phyloP scores from a whole-genome alignment of 2,329 filamentous ascomycete species.

The Microthyrium microscopicum region DNA sequence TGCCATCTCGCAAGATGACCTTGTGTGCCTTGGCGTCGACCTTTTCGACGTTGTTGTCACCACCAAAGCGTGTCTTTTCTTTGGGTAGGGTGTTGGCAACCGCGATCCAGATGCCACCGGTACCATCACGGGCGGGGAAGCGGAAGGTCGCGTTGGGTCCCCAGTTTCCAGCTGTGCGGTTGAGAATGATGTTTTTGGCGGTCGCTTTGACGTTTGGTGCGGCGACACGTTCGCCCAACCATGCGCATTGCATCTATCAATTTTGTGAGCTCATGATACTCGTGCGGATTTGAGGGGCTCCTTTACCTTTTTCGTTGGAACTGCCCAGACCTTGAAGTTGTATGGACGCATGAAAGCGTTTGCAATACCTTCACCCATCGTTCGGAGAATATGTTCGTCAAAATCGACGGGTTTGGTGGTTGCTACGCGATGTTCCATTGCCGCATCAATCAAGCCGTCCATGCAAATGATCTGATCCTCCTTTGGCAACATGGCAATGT shows the following conservation, averaged over 20 bases:
- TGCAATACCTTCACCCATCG: conserved; percentile 75
- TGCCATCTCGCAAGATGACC: conserved; percentile 69
- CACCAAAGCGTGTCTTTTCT: conserved; percentile 81
- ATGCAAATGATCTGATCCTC: conserved; percentile 91
- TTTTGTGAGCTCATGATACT: no score
- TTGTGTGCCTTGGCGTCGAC: conserved; percentile 75
- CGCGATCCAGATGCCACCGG: conserved; percentile 97
- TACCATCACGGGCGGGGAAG: conserved; percentile 90
- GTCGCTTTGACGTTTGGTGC: conserved; percentile 89
- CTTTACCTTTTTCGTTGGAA: conserved; percentile 84
- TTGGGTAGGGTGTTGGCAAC: conserved; percentile 85
- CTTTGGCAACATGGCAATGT: conserved; percentile 95
- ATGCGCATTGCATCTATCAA: conserved; percentile 94
- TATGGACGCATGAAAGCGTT: conserved; percentile 98
- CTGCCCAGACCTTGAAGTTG: conserved; percentile 99
- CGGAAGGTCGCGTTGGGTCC: conserved; percentile 96
- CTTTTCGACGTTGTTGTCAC: conserved; percentile 67
- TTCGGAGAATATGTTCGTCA: conserved; percentile 94
- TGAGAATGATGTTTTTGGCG: conserved; percentile 84
- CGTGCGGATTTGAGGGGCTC: no score
- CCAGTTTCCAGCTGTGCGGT: conserved; percentile 95
- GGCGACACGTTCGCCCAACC: conserved; percentile 96
- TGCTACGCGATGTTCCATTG: conserved; percentile 68
- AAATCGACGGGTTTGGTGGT: conserved; percentile 92
- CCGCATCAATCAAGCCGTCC: conserved; percentile 89